Evolutionary conservation across 768 basidiomycete genomes (phyloP), one percentile per base, ranked within the genome.

Genomic region (Boletus pseudopeckii): DNA sequence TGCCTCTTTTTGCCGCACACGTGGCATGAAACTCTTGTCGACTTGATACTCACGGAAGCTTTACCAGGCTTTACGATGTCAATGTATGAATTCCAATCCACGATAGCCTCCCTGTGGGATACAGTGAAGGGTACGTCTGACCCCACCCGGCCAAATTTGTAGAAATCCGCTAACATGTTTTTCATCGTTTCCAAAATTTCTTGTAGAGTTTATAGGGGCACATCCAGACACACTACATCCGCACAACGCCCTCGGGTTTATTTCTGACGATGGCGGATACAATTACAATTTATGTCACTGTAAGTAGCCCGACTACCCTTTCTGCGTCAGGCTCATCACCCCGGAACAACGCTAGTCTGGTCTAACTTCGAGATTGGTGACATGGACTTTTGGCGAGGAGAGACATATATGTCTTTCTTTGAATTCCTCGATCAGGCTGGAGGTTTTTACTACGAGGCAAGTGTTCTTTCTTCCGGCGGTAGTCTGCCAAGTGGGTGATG

Each of bases 351-450:
- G 44, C 14, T 26, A 92, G 90, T 92, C 75, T 94, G 92, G 92
- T 90, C 85, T 59, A 97, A 95, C 71, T 96, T 97, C 58, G 93
- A 97, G 70, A 95, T 97, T 48, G 93, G 75, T 6, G 83, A 85
- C 61, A 79, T 95, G 57, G 85, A 90, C 55, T 82, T 96, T 60
- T 94, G 90, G 90, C 77, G 92, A 60, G 74, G 84, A 17, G 85
- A 93, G 55, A 84, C 86, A 0, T 97, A 97, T 68, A 77, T 76
- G 58, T 82, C 86, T 54, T 96, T 85, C 76, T 96, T 96, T 62
- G 85, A 92, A 40, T 82, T 81, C 67, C 79, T 97, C 10, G 94
- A 96, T 46, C 65, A 76, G 24, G 24, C 24, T 26, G 24, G 24
- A 26, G 24, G 24, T 26, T 26, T 26, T 26, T 26, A 26, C 24